A percentile compares a stretch with the other conserved stretches of the same genome.
phyloP scores from a whole-genome alignment of 2,329 filamentous ascomycete species.

The Fusarium sp. region DNA sequence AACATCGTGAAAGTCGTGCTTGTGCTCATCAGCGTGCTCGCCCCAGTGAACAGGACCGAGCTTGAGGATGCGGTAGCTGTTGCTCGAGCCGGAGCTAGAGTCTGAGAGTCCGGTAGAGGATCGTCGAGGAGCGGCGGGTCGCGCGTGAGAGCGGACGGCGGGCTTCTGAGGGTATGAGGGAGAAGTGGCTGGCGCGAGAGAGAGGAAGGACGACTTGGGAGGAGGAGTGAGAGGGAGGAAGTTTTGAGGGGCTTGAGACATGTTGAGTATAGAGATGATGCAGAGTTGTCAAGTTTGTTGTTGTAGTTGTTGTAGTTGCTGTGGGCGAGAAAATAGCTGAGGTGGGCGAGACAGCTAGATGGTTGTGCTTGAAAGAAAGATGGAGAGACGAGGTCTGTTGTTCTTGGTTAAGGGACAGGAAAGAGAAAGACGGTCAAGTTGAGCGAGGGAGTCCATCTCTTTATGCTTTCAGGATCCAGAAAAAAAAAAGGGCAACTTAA shows the following conservation, averaged over 20 bases:
- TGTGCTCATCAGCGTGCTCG: slow-evolving; percentile 65
- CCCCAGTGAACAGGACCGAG: slow-evolving; percentile 72
- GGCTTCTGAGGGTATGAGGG: slow-evolving; percentile 61
- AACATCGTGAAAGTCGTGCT: slow-evolving; percentile 64
- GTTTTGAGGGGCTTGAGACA: slow-evolving; percentile 41
- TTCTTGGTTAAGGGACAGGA: slow-evolving; percentile 35
- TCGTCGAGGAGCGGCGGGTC: slow-evolving; percentile 53
- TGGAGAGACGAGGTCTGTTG: slow-evolving; percentile 26
- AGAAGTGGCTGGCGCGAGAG: slow-evolving; percentile 67
- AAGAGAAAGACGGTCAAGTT: slow-evolving; percentile 1
- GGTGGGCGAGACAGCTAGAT: slow-evolving; percentile 41
- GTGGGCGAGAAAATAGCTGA: slow-evolving; percentile 35
- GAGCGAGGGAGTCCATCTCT: slow-evolving; percentile 43
- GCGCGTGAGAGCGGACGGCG: slow-evolving; percentile 43
- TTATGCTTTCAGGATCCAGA: slow-evolving; percentile 39
- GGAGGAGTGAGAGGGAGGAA: slow-evolving; percentile 42
- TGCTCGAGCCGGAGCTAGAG: slow-evolving; percentile 48
- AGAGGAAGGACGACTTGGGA: slow-evolving; percentile 57
- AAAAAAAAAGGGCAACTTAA: neutral
- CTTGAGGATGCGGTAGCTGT: slow-evolving; percentile 65
- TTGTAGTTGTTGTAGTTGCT: neutral
- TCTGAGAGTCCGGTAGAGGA: slow-evolving; percentile 54
- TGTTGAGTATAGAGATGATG: slow-evolving; percentile 25
- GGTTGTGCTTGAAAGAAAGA: slow-evolving; percentile 15
- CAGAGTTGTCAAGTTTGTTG: slow-evolving; percentile 9